Percentiles rank a stretch among this genome's conserved stretches.
phyloP scores from a whole-genome alignment of 208 protist species.

The Trypanosoma lewisi region DNA sequence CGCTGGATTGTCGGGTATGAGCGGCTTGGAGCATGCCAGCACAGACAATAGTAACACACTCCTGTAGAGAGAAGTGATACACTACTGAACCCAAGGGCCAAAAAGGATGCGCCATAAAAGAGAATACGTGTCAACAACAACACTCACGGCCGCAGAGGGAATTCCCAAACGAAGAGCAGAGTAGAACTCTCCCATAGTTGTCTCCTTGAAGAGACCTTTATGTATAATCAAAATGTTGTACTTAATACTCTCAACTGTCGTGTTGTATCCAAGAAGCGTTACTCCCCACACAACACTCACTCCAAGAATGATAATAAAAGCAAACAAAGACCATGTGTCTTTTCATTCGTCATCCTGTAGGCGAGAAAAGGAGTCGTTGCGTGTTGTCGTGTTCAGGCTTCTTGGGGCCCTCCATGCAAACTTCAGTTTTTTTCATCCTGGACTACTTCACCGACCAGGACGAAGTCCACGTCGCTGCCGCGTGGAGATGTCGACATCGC shows the following conservation, averaged over 20 bases:
- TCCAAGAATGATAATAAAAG: slow-evolving; percentile 1
- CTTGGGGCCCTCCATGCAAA: neutral
- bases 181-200: neutral
- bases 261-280: neutral
- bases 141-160: slow-evolving; percentile 2
- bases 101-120: slow-evolving; percentile 9
- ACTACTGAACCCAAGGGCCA: slow-evolving; percentile 14
- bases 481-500: too few relatives aligned
- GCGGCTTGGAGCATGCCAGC: slow-evolving; percentile 4
- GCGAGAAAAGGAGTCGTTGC: neutral
- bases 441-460: too few relatives aligned
- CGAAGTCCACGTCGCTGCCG: too few relatives aligned
- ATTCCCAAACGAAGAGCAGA: neutral
- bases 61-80: slow-evolving; percentile 15
- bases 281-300: neutral
- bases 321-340: neutral
- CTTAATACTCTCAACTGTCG: neutral
- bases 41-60: slow-evolving; percentile 1
- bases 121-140: slow-evolving; percentile 3
- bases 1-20: slow-evolving; percentile 21
- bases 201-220: too few relatives aligned
- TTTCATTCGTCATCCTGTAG: neutral
- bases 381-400: neutral
- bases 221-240: neutral
- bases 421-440: too few relatives aligned